phyloP scores from a whole-genome alignment of 2,329 filamentous ascomycete species.

The Rhynchosporium secalis region DNA sequence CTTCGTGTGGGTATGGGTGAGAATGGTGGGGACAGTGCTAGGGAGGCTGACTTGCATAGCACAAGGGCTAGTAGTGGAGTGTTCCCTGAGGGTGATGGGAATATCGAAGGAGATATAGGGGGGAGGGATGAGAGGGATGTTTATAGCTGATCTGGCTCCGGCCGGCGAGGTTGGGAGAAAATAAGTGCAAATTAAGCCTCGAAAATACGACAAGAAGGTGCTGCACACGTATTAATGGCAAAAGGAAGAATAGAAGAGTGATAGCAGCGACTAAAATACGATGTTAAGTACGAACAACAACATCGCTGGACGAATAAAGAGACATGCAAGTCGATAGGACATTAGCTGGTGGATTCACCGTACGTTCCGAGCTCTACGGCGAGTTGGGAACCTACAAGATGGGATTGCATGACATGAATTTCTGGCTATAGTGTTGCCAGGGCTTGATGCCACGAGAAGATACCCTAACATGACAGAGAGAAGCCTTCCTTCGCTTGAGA shows the following conservation, averaged over 20 bases:
- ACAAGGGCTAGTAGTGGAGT: conserved; percentile 18
- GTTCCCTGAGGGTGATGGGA: conserved; percentile 4
- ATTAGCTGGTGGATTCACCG: neutral
- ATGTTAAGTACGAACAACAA: neutral
- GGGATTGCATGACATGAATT: neutral
- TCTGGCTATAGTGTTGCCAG: conserved; percentile 1
- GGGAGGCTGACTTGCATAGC: conserved; percentile 1
- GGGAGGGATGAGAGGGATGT: conserved; percentile 10
- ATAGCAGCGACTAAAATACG: neutral
- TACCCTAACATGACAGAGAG: neutral
- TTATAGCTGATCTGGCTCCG: conserved; percentile 5
- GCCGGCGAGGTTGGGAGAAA: no score
- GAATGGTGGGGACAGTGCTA: neutral
- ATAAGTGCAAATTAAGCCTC: neutral
- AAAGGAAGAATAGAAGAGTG: neutral
- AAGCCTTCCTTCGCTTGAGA: neutral
- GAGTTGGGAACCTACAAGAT: no score
- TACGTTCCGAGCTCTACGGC: neutral
- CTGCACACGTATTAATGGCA: neutral
- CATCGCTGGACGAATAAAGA: neutral
- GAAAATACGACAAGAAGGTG: neutral
- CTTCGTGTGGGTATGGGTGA: neutral
- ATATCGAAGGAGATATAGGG: neutral
- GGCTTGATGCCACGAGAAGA: conserved; percentile 9
- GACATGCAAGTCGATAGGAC: neutral